Conservation (phyloP, 2,329 filamentous ascomycete species). For the Amauroascus niger region DNA sequence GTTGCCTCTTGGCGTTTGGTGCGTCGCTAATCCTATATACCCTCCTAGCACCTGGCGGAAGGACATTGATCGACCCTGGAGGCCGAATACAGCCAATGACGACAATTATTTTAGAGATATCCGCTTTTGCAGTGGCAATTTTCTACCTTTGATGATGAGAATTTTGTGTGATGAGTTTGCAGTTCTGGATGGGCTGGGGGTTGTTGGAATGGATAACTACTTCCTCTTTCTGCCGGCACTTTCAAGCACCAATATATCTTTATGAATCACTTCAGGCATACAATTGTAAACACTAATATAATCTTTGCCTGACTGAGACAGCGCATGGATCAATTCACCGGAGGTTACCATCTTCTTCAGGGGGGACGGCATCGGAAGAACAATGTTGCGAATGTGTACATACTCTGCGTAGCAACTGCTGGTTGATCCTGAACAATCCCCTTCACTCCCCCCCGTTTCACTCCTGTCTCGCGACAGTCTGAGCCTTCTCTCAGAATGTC, state of each 20-base stretch:
- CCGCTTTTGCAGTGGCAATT: not conserved
- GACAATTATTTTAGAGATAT: not conserved
- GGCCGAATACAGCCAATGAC: not conserved
- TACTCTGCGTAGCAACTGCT: not conserved
- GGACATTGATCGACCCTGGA: not conserved
- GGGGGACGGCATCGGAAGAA: not conserved
- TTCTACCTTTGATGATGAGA: not conserved
- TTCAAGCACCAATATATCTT: not conserved
- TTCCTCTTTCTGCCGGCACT: not conserved
- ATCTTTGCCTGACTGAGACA: too few species aligned
- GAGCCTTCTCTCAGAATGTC: conserved; percentile 1
- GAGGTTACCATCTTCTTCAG: not conserved
- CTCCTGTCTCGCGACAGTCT: conserved; percentile 1
- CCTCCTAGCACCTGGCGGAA: conserved; percentile 3
- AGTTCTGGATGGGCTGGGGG: not conserved
- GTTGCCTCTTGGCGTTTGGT: not conserved
- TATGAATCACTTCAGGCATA: not conserved
- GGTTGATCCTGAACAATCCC: not conserved
- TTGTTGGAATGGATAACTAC: not conserved
- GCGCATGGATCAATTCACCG: too few species aligned
- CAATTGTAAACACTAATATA: not conserved
- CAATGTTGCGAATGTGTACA: not conserved
- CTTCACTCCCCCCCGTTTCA: conserved; percentile 3
- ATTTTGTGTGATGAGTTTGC: not conserved
- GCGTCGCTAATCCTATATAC: not conserved